phyloP scores from a whole-genome alignment of 169 alveolate genomes.

The Perkinsus chesapeaki region DNA sequence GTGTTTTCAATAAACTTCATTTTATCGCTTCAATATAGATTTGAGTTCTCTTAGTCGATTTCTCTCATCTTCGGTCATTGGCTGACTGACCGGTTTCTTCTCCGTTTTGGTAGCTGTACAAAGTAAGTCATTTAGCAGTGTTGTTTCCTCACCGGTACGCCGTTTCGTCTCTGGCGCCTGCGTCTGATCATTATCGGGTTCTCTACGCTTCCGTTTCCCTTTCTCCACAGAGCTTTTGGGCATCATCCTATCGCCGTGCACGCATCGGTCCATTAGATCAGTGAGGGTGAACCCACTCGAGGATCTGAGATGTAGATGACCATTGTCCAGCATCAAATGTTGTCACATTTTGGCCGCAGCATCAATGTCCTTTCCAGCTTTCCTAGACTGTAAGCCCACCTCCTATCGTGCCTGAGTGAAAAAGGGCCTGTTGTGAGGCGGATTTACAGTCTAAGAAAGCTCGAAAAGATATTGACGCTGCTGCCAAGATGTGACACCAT shows the following conservation, averaged over 20 bases:
- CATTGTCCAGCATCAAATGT: not conserved
- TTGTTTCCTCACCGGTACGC: not conserved
- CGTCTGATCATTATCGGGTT: not conserved
- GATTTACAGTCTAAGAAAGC: not conserved
- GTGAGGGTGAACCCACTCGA: not conserved
- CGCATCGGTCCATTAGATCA: not conserved
- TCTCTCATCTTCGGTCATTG: not conserved
- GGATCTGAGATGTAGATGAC: not conserved
- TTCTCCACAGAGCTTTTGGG: not conserved
- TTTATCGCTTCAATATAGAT: not conserved
- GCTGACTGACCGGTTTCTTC: not conserved
- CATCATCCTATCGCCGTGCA: not conserved
- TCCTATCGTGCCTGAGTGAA: not conserved
- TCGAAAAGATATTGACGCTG: not conserved
- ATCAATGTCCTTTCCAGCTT: not conserved
- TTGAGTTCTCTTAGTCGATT: not conserved
- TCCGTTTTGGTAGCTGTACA: not conserved
- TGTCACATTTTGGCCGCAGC: not conserved
- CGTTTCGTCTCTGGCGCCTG: not conserved
- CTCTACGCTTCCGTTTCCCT: not conserved
- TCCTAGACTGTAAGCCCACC: not conserved
- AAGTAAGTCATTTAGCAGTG: too few relatives aligned
- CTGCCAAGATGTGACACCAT: not conserved
- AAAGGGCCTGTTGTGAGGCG: not conserved
- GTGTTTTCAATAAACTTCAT: not conserved